Percentiles rank a stretch among this genome's conserved stretches.
These are phyloP conservation scores for Artemisia princeps DNA, from an alignment of 140 eudicot species.

Conservation along the genomic window DNA sequence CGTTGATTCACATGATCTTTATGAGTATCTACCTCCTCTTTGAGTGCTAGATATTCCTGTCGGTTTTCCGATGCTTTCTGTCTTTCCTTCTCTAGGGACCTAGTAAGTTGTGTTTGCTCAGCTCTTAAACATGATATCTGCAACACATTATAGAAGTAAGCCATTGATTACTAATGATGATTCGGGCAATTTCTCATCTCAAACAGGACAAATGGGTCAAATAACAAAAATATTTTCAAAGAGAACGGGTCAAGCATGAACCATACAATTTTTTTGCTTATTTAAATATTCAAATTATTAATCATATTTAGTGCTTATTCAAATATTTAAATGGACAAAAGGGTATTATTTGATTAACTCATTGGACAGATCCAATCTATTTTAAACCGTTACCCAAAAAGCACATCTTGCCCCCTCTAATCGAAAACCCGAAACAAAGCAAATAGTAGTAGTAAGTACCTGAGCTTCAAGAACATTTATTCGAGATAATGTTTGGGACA, in stretches of 20 bases:
- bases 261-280: neutral
- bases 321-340: neutral
- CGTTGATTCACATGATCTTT: conserved; percentile 65
- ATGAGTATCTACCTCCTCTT: conserved; percentile 83
- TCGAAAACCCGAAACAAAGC: conserved; percentile 2
- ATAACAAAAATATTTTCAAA: neutral
- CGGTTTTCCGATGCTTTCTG: conserved; percentile 79
- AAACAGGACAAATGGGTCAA: neutral
- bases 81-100: conserved; percentile 92
- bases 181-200: neutral
- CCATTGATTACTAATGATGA: conserved; percentile 12
- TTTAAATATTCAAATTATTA: neutral
- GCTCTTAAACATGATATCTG: conserved; percentile 87
- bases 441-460: conserved; percentile 39
- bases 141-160: conserved; percentile 25
- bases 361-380: neutral
- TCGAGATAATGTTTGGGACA: conserved; percentile 83
- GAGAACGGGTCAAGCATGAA: conserved; percentile 7
- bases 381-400: conserved; percentile 6
- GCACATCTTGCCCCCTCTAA: conserved; percentile 11
- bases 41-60: conserved; percentile 72
- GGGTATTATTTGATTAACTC: neutral
- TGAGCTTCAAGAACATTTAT: conserved; percentile 94
- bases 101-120: conserved; percentile 82
- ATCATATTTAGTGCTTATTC: neutral